phyloP scores from a whole-genome alignment of 805 yeast species.

The Pichia deserticola region DNA sequence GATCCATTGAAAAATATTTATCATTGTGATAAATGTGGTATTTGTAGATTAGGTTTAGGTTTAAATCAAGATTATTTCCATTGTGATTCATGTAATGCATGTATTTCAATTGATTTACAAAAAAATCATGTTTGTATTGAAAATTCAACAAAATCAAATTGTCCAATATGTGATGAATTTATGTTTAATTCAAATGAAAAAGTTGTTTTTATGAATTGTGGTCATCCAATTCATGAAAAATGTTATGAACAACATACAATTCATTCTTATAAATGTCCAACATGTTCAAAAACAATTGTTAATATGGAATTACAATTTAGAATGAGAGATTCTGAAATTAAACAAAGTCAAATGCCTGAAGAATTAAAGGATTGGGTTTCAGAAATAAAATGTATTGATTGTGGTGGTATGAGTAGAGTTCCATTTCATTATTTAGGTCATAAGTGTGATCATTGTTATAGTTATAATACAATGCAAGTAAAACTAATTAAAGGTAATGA shows the following conservation, averaged over 20 bases:
- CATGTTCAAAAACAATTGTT: conserved; percentile 75
- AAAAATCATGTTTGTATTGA: conserved; percentile 79
- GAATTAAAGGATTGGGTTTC: conserved; percentile 75
- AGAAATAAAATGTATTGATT: conserved; percentile 75
- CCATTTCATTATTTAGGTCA: conserved; percentile 79
- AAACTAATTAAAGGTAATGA: conserved; percentile 60
- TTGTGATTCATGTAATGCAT: conserved; percentile 83
- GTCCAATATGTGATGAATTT: conserved; percentile 90
- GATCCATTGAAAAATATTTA: conserved; percentile 74
- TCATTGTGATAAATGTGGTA: conserved; percentile 90
- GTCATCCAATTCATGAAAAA: conserved; percentile 84
- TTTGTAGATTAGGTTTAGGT: conserved; percentile 86
- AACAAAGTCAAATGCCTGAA: conserved; percentile 66
- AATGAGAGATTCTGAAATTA: conserved; percentile 77
- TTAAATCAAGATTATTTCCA: conserved; percentile 86
- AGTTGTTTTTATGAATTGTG: conserved; percentile 89
- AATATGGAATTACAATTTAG: conserved; percentile 88
- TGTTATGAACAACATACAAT: conserved; percentile 80
- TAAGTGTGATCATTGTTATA: conserved; percentile 78
- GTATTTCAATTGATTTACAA: conserved; percentile 71
- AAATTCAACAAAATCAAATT: conserved; percentile 81
- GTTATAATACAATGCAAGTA: conserved; percentile 78
- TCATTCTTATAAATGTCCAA: conserved; percentile 85
- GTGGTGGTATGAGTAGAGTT: conserved; percentile 72
- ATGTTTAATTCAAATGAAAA: conserved; percentile 76